These are phyloP conservation scores for Solanum aculeatissimum DNA, from an alignment of 305 asterid genomes.

Conservation along the genomic window DNA sequence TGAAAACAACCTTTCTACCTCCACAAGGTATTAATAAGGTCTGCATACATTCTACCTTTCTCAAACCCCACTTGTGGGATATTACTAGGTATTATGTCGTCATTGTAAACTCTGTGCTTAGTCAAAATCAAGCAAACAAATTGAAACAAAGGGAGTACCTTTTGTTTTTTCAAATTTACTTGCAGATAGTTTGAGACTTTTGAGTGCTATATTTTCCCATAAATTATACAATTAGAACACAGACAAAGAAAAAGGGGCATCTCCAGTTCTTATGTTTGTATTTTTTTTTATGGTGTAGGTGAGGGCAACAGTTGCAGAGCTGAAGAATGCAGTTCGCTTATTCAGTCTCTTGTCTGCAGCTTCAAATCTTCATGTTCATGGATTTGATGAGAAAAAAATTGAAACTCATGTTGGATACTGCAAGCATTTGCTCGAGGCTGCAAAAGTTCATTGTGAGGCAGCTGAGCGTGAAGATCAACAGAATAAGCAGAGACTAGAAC, in stretches of 20 bases:
- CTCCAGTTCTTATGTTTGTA: not conserved
- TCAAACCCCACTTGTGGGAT: no score
- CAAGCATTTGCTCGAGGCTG: conserved; percentile 94
- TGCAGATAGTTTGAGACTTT: not conserved
- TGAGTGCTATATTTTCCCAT: not conserved
- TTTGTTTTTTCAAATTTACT: not conserved
- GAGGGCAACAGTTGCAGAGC: conserved; percentile 92
- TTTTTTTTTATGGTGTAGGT: conserved; percentile 27
- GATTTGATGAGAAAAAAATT: conserved; percentile 95
- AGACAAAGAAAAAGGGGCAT: not conserved
- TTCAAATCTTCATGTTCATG: conserved; percentile 82
- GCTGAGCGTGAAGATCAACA: conserved; percentile 96
- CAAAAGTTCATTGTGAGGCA: conserved; percentile 82
- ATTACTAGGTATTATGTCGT: no score
- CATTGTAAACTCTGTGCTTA: not conserved
- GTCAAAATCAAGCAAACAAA: not conserved
- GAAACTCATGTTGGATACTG: conserved; percentile 97
- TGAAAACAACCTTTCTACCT: no score
- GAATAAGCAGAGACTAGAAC: conserved; percentile 67
- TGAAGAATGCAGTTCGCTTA: conserved; percentile 91
- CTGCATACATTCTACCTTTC: no score
- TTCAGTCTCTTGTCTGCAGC: conserved; percentile 86
- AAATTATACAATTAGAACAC: not conserved
- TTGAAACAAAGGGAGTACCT: not conserved
- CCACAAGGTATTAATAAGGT: no score